Evolutionary conservation across 2,329 filamentous ascomycete genomes (phyloP).

Genomic region (Botrytis medusae): DNA sequence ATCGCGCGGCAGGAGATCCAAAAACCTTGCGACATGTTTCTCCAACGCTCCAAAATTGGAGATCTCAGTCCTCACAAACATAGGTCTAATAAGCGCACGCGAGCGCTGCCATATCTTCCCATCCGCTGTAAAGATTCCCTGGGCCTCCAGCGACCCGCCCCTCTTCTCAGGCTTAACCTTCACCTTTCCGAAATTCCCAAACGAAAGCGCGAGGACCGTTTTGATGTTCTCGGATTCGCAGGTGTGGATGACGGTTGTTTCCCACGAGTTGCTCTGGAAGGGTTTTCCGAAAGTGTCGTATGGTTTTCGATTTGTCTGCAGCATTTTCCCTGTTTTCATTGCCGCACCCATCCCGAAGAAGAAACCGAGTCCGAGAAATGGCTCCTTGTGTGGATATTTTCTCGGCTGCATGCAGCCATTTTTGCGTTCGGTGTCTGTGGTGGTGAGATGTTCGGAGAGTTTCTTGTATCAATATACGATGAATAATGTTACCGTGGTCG

Average conservation of each 20-base stretch:
- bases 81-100: not conserved
- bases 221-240: not conserved
- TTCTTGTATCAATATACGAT: not conserved
- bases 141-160: too few relatives aligned
- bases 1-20: not conserved
- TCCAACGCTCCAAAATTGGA: not conserved
- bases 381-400: constrained; percentile 7
- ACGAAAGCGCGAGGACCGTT: not conserved
- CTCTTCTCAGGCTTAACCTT: not conserved
- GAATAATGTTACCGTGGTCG: not conserved
- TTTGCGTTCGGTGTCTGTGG: not conserved
- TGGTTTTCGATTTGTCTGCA: not conserved
- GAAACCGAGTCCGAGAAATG: not conserved
- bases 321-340: not conserved
- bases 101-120: not conserved
- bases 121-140: not conserved
- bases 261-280: not conserved
- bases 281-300: not conserved
- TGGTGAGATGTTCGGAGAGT: not conserved
- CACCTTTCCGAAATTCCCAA: not conserved
- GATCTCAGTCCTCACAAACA: not conserved
- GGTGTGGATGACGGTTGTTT: not conserved
- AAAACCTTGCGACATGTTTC: not conserved
- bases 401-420: not conserved
- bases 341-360: not conserved